Conservation (phyloP, 192 early-diverging fungal species). For the Dissophora ornata region DNA sequence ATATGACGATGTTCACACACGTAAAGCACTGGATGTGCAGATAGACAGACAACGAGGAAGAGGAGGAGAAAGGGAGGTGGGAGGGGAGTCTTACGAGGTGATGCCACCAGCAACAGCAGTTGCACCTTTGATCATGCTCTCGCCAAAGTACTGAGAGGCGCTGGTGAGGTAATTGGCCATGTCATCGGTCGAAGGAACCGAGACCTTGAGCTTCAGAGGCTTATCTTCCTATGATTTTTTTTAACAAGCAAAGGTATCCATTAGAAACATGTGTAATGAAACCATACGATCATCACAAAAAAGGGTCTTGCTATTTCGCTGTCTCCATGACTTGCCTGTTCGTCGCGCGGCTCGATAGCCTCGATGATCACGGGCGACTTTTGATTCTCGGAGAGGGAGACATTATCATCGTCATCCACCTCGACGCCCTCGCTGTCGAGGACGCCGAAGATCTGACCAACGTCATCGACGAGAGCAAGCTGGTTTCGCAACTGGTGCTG, state of each 20-base stretch:
- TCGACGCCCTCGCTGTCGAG: slow-evolving; percentile 36
- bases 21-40: no score
- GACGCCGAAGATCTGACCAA: slow-evolving; percentile 42
- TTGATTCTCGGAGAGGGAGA: slow-evolving; percentile 34
- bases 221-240: slow-evolving; percentile 8
- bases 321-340: slow-evolving; percentile 9
- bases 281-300: no score
- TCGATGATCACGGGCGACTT: slow-evolving; percentile 47
- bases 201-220: slow-evolving; percentile 34
- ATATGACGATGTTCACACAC: no score
- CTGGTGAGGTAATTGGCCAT: slow-evolving; percentile 46
- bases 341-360: slow-evolving; percentile 23
- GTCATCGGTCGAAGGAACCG: slow-evolving; percentile 42
- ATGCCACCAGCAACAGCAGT: slow-evolving; percentile 46
- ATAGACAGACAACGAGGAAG: no score
- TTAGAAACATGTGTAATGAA: no score
- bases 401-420: slow-evolving; percentile 37
- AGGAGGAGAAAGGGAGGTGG: no score
- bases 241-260: no score
- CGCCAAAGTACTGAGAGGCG: slow-evolving; percentile 46
- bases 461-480: slow-evolving; percentile 42
- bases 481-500: slow-evolving; percentile 40
- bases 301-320: no score
- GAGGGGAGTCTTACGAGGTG: slow-evolving; percentile 29
- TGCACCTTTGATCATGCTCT: slow-evolving; percentile 40